Conservation (phyloP, 2,329 filamentous ascomycete species). For the Talaromyces sp. region DNA sequence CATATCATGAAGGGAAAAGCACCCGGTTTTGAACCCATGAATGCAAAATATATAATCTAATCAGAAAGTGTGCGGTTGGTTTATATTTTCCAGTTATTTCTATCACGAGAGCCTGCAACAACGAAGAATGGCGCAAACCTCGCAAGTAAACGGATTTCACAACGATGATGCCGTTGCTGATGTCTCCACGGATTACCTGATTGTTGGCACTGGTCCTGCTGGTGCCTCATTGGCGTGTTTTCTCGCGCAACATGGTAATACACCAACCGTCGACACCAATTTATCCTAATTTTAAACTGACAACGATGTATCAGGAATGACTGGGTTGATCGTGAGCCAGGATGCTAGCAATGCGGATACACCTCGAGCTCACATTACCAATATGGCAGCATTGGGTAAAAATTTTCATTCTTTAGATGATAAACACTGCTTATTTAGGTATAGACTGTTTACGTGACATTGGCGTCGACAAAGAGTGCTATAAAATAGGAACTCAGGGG, state of each 20-base stretch:
- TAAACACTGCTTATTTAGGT: background rate
- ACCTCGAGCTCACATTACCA: slow-evolving; percentile 58
- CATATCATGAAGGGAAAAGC: background rate
- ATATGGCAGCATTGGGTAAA: slow-evolving; percentile 44
- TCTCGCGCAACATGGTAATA: slow-evolving; percentile 43
- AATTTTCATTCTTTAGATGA: background rate
- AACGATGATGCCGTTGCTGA: background rate
- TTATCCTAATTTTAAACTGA: background rate
- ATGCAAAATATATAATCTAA: background rate
- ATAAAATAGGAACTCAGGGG: slow-evolving; percentile 33
- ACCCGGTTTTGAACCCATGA: background rate
- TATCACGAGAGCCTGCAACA: background rate
- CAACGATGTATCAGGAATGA: slow-evolving; percentile 32
- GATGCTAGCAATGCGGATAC: slow-evolving; percentile 50
- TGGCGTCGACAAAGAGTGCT: slow-evolving; percentile 42
- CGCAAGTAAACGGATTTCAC: background rate
- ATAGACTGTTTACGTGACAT: slow-evolving; percentile 51
- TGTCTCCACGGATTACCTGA: slow-evolving; percentile 25
- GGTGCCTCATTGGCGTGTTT: slow-evolving; percentile 53
- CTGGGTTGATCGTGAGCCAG: slow-evolving; percentile 50
- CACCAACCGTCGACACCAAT: background rate
- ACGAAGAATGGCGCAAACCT: background rate
- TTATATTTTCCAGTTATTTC: background rate
- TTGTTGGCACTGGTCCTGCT: slow-evolving; percentile 50
- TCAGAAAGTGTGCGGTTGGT: background rate